A percentile compares a stretch with the other conserved stretches of the same genome.
Evolutionary conservation across 73 alveolate genomes (phyloP).

Genomic region (Symbiodinium pilosum): DNA sequence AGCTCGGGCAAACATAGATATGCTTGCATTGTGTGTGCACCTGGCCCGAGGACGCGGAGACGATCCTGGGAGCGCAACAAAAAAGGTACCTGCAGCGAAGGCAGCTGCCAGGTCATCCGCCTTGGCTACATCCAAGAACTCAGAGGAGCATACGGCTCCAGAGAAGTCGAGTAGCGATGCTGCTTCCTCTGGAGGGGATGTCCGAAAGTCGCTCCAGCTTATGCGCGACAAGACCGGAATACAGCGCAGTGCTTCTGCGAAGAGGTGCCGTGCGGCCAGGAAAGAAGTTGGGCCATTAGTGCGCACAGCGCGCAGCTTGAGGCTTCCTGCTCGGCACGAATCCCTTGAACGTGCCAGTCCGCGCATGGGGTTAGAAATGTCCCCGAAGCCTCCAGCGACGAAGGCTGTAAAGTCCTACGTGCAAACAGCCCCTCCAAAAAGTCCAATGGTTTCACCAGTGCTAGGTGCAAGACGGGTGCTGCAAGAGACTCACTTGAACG

Average conservation of each 20-base stretch:
- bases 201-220: slow-evolving; percentile 69
- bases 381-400: not conserved
- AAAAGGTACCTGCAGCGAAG: not conserved
- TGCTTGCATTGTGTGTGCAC: too few relatives aligned
- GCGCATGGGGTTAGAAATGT: too few relatives aligned
- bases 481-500: not conserved
- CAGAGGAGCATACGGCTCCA: not conserved
- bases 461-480: not conserved
- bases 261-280: slow-evolving; percentile 35
- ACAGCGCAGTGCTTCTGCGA: slow-evolving; percentile 60
- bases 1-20: too few relatives aligned
- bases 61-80: not conserved
- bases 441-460: not conserved
- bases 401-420: not conserved
- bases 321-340: slow-evolving; percentile 9
- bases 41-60: not conserved
- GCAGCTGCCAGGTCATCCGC: not conserved
- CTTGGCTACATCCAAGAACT: not conserved
- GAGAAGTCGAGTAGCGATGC: not conserved
- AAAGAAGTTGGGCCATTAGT: not conserved
- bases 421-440: not conserved
- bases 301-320: slow-evolving; percentile 65
- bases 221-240: slow-evolving; percentile 30
- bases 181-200: slow-evolving; percentile 44
- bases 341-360: too few relatives aligned